These are phyloP conservation scores for Diaporthe citrichinensis DNA, from an alignment of 2,329 filamentous ascomycete species.

Conservation along the genomic window DNA sequence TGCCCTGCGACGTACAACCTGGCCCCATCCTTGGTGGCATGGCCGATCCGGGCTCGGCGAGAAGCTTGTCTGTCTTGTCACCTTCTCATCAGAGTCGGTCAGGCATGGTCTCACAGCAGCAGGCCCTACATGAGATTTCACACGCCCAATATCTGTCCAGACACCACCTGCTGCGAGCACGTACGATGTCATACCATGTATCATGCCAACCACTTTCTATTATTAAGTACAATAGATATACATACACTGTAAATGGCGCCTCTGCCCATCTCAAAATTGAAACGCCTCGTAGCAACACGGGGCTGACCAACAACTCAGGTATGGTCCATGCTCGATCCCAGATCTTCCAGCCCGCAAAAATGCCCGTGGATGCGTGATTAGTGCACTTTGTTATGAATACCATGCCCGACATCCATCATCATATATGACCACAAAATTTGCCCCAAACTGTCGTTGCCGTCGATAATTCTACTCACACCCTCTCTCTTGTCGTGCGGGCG, in stretches of 20 bases:
- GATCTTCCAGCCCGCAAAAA: constrained; percentile 2
- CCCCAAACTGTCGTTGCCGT: background rate
- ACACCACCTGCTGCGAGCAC: background rate
- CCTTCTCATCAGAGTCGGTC: background rate
- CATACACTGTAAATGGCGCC: background rate
- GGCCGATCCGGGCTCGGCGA: constrained; percentile 3
- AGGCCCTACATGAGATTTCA: background rate
- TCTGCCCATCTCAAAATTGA: background rate
- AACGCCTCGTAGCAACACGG: background rate
- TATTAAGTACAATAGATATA: constrained; percentile 7
- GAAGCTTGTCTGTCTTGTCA: background rate
- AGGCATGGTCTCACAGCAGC: background rate
- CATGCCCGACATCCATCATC: background rate
- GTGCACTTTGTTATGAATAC: background rate
- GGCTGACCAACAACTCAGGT: background rate
- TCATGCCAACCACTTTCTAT: background rate
- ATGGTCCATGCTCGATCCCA: background rate
- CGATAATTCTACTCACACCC: background rate
- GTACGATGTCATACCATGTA: too few relatives aligned
- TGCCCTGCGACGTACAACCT: background rate
- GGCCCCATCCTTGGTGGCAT: background rate
- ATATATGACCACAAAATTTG: background rate
- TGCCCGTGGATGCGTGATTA: background rate
- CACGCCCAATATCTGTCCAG: background rate
- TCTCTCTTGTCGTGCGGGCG: too few relatives aligned